phyloP scores from a whole-genome alignment of 768 basidiomycete species.

The Naganishia friedmannii region DNA sequence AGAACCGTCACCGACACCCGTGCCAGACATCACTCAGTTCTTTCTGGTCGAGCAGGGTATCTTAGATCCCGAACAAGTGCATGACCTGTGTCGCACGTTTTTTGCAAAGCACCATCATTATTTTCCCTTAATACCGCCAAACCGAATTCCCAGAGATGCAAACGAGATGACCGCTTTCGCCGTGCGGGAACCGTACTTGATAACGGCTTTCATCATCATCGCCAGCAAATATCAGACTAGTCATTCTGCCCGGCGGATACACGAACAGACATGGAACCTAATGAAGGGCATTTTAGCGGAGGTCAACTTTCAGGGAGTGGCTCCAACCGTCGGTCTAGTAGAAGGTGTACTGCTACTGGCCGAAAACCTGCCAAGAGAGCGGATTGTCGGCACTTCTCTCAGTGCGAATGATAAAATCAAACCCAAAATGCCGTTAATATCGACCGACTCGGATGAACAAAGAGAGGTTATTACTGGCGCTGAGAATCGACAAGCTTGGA shows the following conservation, averaged over 20 bases:
- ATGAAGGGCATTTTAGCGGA: slow-evolving; percentile 40
- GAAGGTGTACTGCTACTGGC: slow-evolving; percentile 47
- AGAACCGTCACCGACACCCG: slow-evolving; percentile 3
- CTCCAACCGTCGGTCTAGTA: slow-evolving; percentile 44
- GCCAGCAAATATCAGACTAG: slow-evolving; percentile 41
- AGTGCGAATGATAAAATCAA: slow-evolving; percentile 3
- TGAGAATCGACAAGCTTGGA: slow-evolving; percentile 47
- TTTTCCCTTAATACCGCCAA: slow-evolving; percentile 43
- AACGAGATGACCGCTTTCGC: slow-evolving; percentile 38
- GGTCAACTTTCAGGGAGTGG: slow-evolving; percentile 40
- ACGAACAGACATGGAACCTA: slow-evolving; percentile 43
- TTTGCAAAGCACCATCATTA: slow-evolving; percentile 43
- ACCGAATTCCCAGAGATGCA: slow-evolving; percentile 38
- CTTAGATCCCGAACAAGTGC: slow-evolving; percentile 34
- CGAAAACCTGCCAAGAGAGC: slow-evolving; percentile 44
- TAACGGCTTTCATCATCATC: slow-evolving; percentile 41
- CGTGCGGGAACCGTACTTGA: slow-evolving; percentile 17
- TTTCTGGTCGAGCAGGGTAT: slow-evolving; percentile 39
- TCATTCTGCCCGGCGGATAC: slow-evolving; percentile 34
- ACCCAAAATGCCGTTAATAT: slow-evolving; percentile 29
- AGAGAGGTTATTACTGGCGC: slow-evolving; percentile 40
- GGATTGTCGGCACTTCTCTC: neutral
- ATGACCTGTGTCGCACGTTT: slow-evolving; percentile 35
- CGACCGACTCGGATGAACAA: slow-evolving; percentile 30
- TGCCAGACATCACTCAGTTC: slow-evolving; percentile 25